phyloP scores from a whole-genome alignment of 2,329 filamentous ascomycete species.

The Eutypella sp. region DNA sequence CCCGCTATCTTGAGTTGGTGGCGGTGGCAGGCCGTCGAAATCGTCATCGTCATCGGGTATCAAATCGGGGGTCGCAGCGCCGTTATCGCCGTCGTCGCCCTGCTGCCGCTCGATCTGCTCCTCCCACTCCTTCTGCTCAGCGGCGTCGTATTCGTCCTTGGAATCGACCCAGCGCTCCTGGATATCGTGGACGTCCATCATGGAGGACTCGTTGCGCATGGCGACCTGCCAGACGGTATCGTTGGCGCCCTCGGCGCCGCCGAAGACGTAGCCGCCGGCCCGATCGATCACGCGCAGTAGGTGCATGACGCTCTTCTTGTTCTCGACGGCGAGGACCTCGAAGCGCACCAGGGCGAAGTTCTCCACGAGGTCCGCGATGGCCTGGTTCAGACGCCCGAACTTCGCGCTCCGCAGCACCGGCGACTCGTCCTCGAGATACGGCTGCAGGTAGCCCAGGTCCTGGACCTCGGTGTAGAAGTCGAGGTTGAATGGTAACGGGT shows the following conservation, averaged over 20 bases:
- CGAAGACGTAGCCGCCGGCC: conserved; percentile 90
- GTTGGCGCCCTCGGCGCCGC: conserved; percentile 83
- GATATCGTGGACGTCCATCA: conserved; percentile 81
- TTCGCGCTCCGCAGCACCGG: conserved; percentile 65
- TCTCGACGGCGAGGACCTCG: conserved; percentile 91
- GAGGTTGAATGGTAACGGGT: conserved; percentile 86
- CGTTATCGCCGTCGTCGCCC: conserved; percentile 28
- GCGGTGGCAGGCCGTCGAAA: conserved; percentile 48
- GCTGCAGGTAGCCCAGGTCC: conserved; percentile 79
- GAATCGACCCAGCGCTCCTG: conserved; percentile 95
- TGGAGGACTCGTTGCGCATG: conserved; percentile 69
- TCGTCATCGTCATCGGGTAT: conserved; percentile 34
- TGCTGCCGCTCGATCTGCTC: conserved; percentile 59
- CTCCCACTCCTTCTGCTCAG: conserved; percentile 70
- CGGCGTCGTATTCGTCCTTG: conserved; percentile 80
- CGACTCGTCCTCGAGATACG: conserved; percentile 73
- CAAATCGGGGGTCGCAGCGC: conserved; percentile 28
- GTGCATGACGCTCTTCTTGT: conserved; percentile 95
- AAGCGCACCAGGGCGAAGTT: conserved; percentile 87
- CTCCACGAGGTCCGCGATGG: conserved; percentile 81
- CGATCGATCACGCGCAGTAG: conserved; percentile 85
- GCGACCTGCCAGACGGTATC: conserved; percentile 97
- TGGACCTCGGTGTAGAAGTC: conserved; percentile 98
- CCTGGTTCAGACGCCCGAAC: conserved; percentile 78
- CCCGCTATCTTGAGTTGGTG: conserved; percentile 49